Conservation (phyloP, 495 filamentous ascomycete species). For the Penicillium salamii region DNA sequence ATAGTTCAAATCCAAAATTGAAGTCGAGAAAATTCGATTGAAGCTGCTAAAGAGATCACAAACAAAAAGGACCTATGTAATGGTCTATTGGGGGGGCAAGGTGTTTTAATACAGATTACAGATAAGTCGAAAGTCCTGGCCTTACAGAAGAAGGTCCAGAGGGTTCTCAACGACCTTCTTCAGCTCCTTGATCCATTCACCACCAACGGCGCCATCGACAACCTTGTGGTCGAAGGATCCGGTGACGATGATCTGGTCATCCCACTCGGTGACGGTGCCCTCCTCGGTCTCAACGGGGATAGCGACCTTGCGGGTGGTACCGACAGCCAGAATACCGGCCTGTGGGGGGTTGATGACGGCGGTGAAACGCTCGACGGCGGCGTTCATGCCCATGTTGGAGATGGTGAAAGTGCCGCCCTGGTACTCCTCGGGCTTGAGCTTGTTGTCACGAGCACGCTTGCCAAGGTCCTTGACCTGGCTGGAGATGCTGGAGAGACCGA, state of each 20-base stretch:
- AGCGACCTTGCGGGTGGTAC: constrained; percentile 91
- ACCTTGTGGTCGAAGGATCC: constrained; percentile 98
- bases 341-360: constrained; percentile 99
- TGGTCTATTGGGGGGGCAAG: constrained; percentile 25
- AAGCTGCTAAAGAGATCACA: constrained; percentile 35
- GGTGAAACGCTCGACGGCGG: constrained; percentile 95
- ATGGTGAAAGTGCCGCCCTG: constrained; percentile 99
- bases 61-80: constrained; percentile 29
- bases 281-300: constrained; percentile 83
- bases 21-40: constrained; percentile 12
- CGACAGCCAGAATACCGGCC: constrained; percentile 92
- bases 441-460: constrained; percentile 92
- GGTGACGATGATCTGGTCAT: constrained; percentile 93
- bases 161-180: constrained; percentile 98
- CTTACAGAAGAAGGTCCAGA: constrained; percentile 83
- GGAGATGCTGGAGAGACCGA: constrained; percentile 85
- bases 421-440: constrained; percentile 99
- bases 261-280: constrained; percentile 81
- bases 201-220: constrained; percentile 88
- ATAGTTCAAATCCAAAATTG: neutral
- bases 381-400: constrained; percentile 99
- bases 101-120: constrained; percentile 50
- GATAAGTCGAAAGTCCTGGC: constrained; percentile 3
- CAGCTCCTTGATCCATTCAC: constrained; percentile 94
- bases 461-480: constrained; percentile 88